These are phyloP conservation scores for Cryptococcus hybrid DNA, from an alignment of 1,284 basidiomycete genomes.

Conservation along the genomic window DNA sequence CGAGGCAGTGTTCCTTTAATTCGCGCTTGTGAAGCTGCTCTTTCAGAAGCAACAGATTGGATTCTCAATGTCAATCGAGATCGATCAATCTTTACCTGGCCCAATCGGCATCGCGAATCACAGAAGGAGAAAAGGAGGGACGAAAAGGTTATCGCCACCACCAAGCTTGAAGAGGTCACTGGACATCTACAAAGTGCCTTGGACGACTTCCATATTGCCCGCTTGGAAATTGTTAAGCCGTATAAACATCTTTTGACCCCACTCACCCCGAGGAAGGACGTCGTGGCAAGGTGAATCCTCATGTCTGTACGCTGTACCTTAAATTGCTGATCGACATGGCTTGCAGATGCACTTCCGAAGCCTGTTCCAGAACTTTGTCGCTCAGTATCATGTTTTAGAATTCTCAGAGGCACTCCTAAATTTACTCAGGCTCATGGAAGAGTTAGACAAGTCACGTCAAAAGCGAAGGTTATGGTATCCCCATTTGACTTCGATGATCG, in stretches of 20 bases:
- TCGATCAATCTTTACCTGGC: slow-evolving; percentile 12
- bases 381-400: slow-evolving; percentile 67
- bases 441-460: slow-evolving; percentile 59
- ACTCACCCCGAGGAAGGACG: slow-evolving; percentile 25
- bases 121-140: not conserved
- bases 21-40: slow-evolving; percentile 20
- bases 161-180: slow-evolving; percentile 7
- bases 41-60: slow-evolving; percentile 35
- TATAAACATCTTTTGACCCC: slow-evolving; percentile 62
- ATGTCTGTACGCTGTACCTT: not conserved
- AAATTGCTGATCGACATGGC: not conserved
- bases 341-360: slow-evolving; percentile 46
- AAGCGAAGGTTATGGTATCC: slow-evolving; percentile 68
- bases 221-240: slow-evolving; percentile 64
- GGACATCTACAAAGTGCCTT: slow-evolving; percentile 47
- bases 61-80: slow-evolving; percentile 27
- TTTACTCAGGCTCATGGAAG: slow-evolving; percentile 58
- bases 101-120: not conserved
- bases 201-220: slow-evolving; percentile 52
- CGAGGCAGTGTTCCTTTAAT: slow-evolving; percentile 60
- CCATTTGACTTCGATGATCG: slow-evolving; percentile 44
- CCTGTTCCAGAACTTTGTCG: slow-evolving; percentile 64
- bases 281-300: slow-evolving; percentile 10
- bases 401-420: slow-evolving; percentile 55
- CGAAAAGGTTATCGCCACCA: not conserved